Base-by-base conservation (phyloP, 2,329 filamentous ascomycete species). In the Fusarium aywerte region DNA sequence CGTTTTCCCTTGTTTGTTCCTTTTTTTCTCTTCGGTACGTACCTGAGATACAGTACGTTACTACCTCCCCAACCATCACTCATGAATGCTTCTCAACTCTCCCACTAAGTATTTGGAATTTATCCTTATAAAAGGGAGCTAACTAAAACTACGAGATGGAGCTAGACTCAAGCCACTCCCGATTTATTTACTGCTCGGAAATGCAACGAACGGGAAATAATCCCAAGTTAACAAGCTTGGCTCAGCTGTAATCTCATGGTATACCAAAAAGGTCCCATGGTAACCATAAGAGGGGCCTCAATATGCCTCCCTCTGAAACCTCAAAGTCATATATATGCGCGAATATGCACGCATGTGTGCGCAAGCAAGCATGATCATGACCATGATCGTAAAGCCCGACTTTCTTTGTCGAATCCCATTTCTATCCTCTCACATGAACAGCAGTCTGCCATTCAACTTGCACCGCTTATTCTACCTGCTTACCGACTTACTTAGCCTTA, bases 91-190 rank as follows among this genome's bases (percentile, higher is more conserved):
- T 43, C 39, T 35, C n/a, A 40, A n/a, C n/a, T n/a, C n/a, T n/a
- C n/a, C n/a, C n/a, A n/a, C n/a, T n/a, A n/a, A n/a, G n/a, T n/a
- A n/a, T n/a, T 42, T 42, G 15, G 38, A 25, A 25, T 23, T 6
- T 43, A 5, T 27, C 25, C 7, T 42, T 10, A 27, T 15, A 27
- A 49, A 44, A n/a, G n/a, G n/a, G n/a, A n/a, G 9, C 7, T 15
- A 20, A 31, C 21, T 36, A 32, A 16, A 48, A 20, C 36, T 32
- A 25, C 44, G 33, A 40, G 47, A 43, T 18, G 25, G 23, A 11
- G 38, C n/a, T 27, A 38, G 10, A 36, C 21, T 33, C 33, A 49
- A 62, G 65, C 65, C 65, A 69, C 65, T 50, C 39, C 60, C 60
- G 60, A 32, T 21, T 31, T 25, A 33, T 29, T 40, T 36, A 15